Percentiles rank a stretch among this genome's conserved stretches.
phyloP scores from a whole-genome alignment of 148 eudicot species.

The Cornus florida region DNA sequence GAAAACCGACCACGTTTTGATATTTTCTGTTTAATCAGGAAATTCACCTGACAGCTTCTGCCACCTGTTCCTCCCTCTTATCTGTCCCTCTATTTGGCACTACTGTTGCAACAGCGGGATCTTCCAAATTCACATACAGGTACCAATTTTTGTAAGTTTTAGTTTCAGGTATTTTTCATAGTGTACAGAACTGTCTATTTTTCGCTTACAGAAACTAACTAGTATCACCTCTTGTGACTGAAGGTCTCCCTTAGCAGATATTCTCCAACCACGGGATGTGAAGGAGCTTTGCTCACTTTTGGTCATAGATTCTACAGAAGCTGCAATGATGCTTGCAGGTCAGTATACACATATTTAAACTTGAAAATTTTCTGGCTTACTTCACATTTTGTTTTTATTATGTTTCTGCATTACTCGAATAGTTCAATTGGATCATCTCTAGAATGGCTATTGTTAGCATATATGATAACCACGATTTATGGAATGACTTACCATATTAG shows the following conservation, averaged over 20 bases:
- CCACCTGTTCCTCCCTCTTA: conserved; percentile 18
- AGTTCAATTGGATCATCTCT: no score
- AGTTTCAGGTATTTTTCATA: background rate
- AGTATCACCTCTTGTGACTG: conserved; percentile 2
- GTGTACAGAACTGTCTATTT: background rate
- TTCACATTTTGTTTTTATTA: background rate
- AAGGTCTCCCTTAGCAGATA: conserved; percentile 60
- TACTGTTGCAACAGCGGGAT: conserved; percentile 20
- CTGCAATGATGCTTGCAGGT: conserved; percentile 46
- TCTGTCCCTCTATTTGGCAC: conserved; percentile 30
- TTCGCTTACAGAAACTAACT: background rate
- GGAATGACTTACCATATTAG: no score
- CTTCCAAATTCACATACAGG: conserved; percentile 49
- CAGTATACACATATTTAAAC: background rate
- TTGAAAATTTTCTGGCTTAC: background rate
- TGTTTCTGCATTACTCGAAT: no score
- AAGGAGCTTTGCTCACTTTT: conserved; percentile 66
- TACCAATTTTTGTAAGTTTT: conserved; percentile 4
- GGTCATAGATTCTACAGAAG: conserved; percentile 55
- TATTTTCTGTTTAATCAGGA: conserved; percentile 29
- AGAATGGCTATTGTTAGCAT: no score
- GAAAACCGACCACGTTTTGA: background rate
- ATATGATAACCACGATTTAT: no score
- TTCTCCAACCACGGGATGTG: conserved; percentile 44
- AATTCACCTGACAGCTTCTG: conserved; percentile 20